Evolutionary conservation across 257 asterid genomes (phyloP), one percentile per base, ranked within the genome.

Genomic region (Verbascum thapsus): DNA sequence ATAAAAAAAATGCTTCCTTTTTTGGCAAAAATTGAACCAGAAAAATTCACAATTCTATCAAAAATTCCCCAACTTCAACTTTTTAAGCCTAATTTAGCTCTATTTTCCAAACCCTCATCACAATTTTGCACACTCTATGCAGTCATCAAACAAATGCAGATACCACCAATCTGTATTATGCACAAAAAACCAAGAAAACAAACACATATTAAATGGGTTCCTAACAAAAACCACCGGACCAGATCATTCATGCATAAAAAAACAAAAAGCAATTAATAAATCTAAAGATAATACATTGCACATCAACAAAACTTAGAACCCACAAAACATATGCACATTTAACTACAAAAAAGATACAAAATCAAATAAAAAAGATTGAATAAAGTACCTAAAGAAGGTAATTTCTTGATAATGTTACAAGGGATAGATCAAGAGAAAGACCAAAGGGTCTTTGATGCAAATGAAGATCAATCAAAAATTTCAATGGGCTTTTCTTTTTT

Each of bases 81-180:
- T 49, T 69, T 53, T 41, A 54, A 66, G 54, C 59, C 64, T 42
- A 63, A 69, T 72, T 54, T 74, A 20, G 58, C 70, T 66, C 63
- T 53, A 53, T 15, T 38, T 58, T 38, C 53, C 72, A 68, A 74
- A 70, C 73, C 78, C 82, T 58, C 60, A 72, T 61, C 68, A 35
- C 76, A 86, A 74, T 61, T 61, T 68, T 61, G 68, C 37, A 64
- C 47, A 38, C 69, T 74, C 51, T 60, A 67, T 68, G 63, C 63
- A 69, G 62, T 67, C 64, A 67, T 66, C 72, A 53, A 76, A 45
- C 30, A 60, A 67, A 76, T 60, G 53, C 34, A 55, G 68, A 64
- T 74, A 81, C 74, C 80, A 74, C 65, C 66, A 80, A 82, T 76
- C 86, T 80, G 85, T 37, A 68, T 39, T 16, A 49, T 12, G 57